Percentiles rank a stretch among this genome's conserved stretches.
These are phyloP conservation scores for Oldenlandia corymbosa DNA, from an alignment of 257 asterid species.

Conservation along the genomic window DNA sequence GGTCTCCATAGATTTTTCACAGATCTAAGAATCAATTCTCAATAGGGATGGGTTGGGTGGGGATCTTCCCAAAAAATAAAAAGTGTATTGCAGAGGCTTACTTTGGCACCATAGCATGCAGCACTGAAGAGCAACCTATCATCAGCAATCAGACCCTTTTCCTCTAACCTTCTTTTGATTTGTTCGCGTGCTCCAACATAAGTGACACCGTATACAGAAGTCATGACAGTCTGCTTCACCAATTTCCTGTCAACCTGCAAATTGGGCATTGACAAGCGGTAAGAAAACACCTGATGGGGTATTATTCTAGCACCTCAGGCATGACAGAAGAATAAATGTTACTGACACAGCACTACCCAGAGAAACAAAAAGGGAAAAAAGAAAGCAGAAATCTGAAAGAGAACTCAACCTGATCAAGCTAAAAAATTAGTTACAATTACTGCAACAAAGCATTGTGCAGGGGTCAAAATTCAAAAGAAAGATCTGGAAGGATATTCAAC, in stretches of 20 bases:
- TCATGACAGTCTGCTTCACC: conserved; percentile 97
- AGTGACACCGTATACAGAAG: conserved; percentile 98
- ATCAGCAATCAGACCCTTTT: conserved; percentile 78
- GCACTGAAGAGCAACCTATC: conserved; percentile 70
- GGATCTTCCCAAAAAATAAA: too few species aligned
- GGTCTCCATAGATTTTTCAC: too few species aligned
- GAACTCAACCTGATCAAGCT: too few species aligned
- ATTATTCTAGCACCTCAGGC: background rate
- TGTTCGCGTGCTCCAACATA: conserved; percentile 96
- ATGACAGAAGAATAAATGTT: background rate
- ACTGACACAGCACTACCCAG: too few species aligned
- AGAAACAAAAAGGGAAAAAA: too few species aligned
- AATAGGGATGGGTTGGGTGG: too few species aligned
- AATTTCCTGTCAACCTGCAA: conserved; percentile 90
- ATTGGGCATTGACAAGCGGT: conserved; percentile 21
- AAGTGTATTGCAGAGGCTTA: conserved; percentile 29
- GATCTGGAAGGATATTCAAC: conserved; percentile 30
- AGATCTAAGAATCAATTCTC: too few species aligned
- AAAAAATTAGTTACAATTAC: background rate
- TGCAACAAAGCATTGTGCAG: background rate
- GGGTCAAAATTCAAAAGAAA: background rate
- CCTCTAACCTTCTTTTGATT: conserved; percentile 79
- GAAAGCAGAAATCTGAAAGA: too few species aligned
- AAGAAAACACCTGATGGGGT: background rate
- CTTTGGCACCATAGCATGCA: conserved; percentile 91